Evolutionary conservation across 768 basidiomycete species (phyloP).

Genomic region (Calocybe gangraenosa): DNA sequence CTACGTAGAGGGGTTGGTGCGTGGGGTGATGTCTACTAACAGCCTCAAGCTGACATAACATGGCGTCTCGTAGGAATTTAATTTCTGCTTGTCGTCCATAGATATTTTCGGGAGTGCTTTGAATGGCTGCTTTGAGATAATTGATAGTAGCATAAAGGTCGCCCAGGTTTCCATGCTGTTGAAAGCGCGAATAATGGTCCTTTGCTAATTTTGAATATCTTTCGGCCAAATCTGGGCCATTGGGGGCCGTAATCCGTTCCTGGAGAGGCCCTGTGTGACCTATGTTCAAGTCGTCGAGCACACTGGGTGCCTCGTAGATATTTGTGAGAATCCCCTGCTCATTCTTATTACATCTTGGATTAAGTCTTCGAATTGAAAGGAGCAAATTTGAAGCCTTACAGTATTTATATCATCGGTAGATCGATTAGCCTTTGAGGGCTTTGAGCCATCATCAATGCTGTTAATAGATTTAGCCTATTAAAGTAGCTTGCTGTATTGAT

Average conservation of each 20-base stretch:
- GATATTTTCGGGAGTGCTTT: not conserved
- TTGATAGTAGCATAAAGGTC: slow-evolving; percentile 11
- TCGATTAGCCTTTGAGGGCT: no score
- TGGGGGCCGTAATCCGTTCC: not conserved
- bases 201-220: no score
- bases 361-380: no score
- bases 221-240: slow-evolving; percentile 1
- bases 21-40: not conserved
- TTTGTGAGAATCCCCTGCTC: no score
- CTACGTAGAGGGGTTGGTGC: not conserved
- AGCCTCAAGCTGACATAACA: not conserved
- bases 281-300: slow-evolving; percentile 4
- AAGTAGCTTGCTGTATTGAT: no score
- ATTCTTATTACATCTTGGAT: no score
- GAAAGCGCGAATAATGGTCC: not conserved
- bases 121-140: not conserved
- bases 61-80: not conserved
- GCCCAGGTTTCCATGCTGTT: not conserved
- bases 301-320: slow-evolving; percentile 1
- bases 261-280: not conserved
- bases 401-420: no score
- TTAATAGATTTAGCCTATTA: no score
- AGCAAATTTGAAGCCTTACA: no score
- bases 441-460: no score
- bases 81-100: slow-evolving; percentile 5